Conservation (phyloP, 2,329 filamentous ascomycete genomes). For the Orbilia quercus region DNA sequence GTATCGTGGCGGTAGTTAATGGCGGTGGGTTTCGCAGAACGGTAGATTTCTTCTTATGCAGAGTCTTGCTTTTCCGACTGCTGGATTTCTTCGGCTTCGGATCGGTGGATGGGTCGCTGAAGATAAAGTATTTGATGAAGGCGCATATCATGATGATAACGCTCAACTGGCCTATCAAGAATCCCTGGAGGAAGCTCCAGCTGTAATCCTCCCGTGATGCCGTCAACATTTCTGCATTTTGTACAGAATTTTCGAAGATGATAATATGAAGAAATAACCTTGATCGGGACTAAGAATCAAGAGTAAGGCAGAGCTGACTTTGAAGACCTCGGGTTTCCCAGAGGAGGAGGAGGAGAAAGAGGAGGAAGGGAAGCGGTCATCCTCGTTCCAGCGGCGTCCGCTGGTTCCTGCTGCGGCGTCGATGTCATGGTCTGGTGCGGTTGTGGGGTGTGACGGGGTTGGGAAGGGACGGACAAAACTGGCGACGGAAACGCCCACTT, state of each 20-base stretch:
- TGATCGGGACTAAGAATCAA: conserved; percentile 34
- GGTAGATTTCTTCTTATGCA: conserved; percentile 74
- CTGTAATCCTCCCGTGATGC: conserved; percentile 64
- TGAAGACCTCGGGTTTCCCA: conserved; percentile 52
- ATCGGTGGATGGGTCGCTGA: conserved; percentile 78
- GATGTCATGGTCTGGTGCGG: conserved; percentile 18
- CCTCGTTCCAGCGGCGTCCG: conserved; percentile 31
- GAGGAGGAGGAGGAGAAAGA: conserved; percentile 23
- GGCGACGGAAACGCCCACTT: conserved; percentile 48
- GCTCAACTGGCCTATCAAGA: conserved; percentile 91
- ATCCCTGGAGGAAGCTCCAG: conserved; percentile 90
- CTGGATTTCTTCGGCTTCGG: conserved; percentile 62
- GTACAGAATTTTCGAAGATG: conserved; percentile 1
- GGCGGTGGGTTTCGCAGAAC: conserved; percentile 78
- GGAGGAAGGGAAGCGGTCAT: conserved; percentile 23
- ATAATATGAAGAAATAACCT: conserved; percentile 37
- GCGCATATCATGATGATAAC: conserved; percentile 89
- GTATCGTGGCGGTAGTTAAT: conserved; percentile 90
- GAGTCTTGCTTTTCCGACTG: conserved; percentile 66
- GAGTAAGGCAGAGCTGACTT: conserved; percentile 56
- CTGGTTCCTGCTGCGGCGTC: conserved; percentile 21
- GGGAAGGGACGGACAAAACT: conserved; percentile 15
- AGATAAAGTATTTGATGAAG: conserved; percentile 99
- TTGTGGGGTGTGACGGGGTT: conserved; percentile 18
- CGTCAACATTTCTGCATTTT: conserved; percentile 19